Evolutionary conservation across 73 alveolate genomes (phyloP).

Genomic region (Loxodes magnus): DNA sequence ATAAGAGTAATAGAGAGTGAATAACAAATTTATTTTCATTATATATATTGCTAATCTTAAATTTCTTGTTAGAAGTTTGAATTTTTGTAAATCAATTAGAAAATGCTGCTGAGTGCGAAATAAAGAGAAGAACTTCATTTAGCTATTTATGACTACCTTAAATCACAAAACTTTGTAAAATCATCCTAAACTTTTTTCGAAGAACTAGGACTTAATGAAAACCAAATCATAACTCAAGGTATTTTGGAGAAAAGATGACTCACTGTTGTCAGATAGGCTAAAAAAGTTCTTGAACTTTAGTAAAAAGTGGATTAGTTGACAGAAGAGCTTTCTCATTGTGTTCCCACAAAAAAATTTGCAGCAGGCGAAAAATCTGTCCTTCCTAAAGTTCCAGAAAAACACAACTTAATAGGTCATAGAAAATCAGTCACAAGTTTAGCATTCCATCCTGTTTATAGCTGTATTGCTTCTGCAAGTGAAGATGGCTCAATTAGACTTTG

Average conservation of each 20-base stretch:
- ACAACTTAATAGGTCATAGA: conserved; percentile 64
- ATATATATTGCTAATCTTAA: no score
- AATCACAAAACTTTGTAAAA: conserved; percentile 2
- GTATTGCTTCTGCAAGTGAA: conserved; percentile 69
- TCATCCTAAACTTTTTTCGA: conserved; percentile 37
- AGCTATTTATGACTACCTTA: conserved; percentile 36
- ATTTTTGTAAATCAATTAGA: no score
- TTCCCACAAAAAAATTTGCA: conserved; percentile 20
- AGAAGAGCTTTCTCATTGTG: conserved; percentile 14
- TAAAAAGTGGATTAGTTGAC: conserved; percentile 44
- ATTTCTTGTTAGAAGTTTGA: no score
- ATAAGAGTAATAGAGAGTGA: no score
- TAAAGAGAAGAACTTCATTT: conserved; percentile 35
- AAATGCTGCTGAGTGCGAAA: conserved; percentile 24
- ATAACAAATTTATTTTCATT: no score
- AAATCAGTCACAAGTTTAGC: conserved; percentile 51
- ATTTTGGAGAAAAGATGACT: conserved; percentile 82
- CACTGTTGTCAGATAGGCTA: conserved; percentile 60
- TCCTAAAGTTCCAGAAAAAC: conserved; percentile 57
- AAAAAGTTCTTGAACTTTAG: conserved; percentile 61
- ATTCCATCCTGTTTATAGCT: conserved; percentile 51
- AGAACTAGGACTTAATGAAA: conserved; percentile 29
- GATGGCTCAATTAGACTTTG: conserved; percentile 80
- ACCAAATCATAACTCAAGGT: no score
- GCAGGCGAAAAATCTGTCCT: no score